These are phyloP conservation scores for Waitea zeae DNA, from an alignment of 1,284 basidiomycete species.

Conservation along the genomic window DNA sequence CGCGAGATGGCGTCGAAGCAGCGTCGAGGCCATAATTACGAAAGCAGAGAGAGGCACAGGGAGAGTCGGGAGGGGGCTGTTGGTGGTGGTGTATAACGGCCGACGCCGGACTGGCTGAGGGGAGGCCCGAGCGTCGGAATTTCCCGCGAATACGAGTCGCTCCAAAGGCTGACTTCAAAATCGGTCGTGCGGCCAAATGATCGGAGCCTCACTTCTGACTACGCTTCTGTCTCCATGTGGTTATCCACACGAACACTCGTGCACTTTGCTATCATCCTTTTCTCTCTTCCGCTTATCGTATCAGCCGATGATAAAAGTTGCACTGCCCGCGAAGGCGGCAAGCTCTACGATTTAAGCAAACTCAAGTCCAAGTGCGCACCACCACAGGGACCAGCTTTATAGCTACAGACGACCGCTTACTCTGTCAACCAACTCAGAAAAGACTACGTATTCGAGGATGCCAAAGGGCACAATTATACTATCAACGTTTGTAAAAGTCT, in stretches of 20 bases:
- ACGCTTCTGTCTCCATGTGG: conserved; percentile 4
- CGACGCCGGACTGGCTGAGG: no score
- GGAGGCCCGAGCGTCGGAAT: no score
- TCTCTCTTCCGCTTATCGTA: no score
- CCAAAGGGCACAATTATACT: conserved; percentile 25
- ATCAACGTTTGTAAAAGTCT: conserved; percentile 50
- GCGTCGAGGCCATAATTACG: conserved; percentile 31
- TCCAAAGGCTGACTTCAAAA: no score
- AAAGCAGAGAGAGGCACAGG: conserved; percentile 3
- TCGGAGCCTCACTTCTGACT: conserved; percentile 6
- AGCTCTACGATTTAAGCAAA: conserved; percentile 45
- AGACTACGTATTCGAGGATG: conserved; percentile 38
- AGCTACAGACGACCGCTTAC: no score
- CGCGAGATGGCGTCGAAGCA: conserved; percentile 27
- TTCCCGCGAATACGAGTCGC: no score
- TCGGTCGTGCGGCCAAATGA: no score
- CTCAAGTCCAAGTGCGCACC: conserved; percentile 31
- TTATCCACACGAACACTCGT: no score
- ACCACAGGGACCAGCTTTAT: no score
- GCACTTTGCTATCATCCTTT: neutral
- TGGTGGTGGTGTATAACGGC: no score
- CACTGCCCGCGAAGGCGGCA: conserved; percentile 21
- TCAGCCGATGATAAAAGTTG: conserved; percentile 16
- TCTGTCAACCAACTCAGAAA: conserved; percentile 33
- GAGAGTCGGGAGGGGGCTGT: conserved; percentile 1